Evolutionary conservation across 495 filamentous ascomycete genomes (phyloP), one percentile per base, ranked within the genome.

Genomic region (Echria macrotheca): DNA sequence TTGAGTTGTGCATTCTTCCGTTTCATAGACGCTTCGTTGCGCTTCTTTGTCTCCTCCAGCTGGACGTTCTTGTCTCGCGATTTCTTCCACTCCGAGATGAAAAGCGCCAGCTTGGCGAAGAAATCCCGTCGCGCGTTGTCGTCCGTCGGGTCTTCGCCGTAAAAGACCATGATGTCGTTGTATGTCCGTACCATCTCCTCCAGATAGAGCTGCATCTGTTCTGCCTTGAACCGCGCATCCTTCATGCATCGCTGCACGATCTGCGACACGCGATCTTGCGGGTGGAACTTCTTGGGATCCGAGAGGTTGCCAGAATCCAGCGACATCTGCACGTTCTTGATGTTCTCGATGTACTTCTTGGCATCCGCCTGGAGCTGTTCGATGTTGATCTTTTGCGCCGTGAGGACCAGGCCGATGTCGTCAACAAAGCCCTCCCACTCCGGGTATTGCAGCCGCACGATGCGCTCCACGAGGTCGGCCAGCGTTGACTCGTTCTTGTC

Each of bases 401-500:
- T 65, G 46, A 91, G 61, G 36, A 96, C 91, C 43, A 86, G 86
- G 11, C 74, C 72, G 44, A 98, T 93, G 55, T 98, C 93, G 4
- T 87, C 84, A 18, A 75, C 67, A 68, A 97, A 98, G 25, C 74
- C 74, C 66, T 96, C 89, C 88, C 89, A 97, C 65, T 96, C 86
- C 2, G 93, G 87, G 56, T 96, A 97, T 65, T 96, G 93, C 54
- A 85, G 89, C 23, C 93, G 85, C 35, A 98, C 91, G 54, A 96
- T 95, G 54, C 91, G 86, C 66, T 98, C 93, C n/a, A 97, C 89
- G 29, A 96, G 78, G 67, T 98, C 93, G 31, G 91, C 89, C 63
- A 98, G 91, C 2, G 87, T 96, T 3, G 87, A 88, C 64, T 97
- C 85, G 60, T 98, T 98, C 79, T 96, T 96, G 71, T 95, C 89